Evolutionary conservation across 1,284 basidiomycete species (phyloP).

Genomic region (Ganoderma lingzhi): DNA sequence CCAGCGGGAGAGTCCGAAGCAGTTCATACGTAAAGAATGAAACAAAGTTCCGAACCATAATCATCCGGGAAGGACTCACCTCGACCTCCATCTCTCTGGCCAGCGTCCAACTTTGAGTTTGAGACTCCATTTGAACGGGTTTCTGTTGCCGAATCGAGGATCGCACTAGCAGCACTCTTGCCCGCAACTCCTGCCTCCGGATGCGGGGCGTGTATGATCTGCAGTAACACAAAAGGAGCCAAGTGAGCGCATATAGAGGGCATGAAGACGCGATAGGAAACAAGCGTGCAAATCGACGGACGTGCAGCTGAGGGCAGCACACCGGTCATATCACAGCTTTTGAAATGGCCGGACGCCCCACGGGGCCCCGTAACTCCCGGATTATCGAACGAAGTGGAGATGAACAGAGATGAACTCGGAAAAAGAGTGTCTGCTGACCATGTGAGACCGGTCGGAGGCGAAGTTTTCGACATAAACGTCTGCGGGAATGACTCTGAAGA

Average conservation of each 20-base stretch:
- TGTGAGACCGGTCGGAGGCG: constrained; percentile 82
- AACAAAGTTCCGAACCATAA: neutral
- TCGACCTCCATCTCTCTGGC: neutral
- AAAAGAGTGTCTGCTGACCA: constrained; percentile 53
- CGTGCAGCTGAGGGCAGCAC: neutral
- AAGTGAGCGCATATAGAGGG: constrained; percentile 9
- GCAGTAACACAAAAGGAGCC: constrained; percentile 20
- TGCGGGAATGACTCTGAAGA: constrained; percentile 60
- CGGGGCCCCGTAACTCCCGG: neutral
- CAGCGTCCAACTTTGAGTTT: neutral
- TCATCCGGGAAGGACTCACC: neutral
- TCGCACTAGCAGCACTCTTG: neutral
- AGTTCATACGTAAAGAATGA: neutral
- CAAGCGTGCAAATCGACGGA: neutral
- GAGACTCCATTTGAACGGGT: neutral
- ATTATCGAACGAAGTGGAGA: neutral
- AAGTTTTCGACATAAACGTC: constrained; percentile 62
- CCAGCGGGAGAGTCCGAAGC: neutral
- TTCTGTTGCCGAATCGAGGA: too few species aligned
- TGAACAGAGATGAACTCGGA: neutral
- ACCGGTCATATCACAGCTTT: neutral
- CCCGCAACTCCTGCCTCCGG: neutral
- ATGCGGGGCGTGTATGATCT: constrained; percentile 17
- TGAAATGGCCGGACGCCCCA: neutral
- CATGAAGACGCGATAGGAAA: constrained; percentile 27